These are phyloP conservation scores for Ogataea salicorniae DNA, from an alignment of 805 yeast genomes.

Conservation along the genomic window DNA sequence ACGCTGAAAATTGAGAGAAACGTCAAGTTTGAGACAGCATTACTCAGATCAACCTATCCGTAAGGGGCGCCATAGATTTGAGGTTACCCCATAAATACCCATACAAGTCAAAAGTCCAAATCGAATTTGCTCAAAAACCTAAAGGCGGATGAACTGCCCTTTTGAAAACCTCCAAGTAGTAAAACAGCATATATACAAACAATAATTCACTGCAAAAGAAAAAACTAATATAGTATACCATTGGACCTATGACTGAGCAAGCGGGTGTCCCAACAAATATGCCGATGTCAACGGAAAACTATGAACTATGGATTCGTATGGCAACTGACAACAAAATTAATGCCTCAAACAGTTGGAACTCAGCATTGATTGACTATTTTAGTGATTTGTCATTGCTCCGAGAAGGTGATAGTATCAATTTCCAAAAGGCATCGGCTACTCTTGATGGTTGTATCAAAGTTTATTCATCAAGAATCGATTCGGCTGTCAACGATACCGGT, in stretches of 20 bases:
- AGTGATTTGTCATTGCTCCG: slow-evolving; percentile 71
- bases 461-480: slow-evolving; percentile 85
- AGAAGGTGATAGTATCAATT: slow-evolving; percentile 77
- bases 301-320: slow-evolving; percentile 77
- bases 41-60: no score
- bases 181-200: not conserved
- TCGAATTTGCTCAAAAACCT: no score
- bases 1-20: no score
- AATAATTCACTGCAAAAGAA: not conserved
- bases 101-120: no score
- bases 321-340: slow-evolving; percentile 83
- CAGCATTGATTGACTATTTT: slow-evolving; percentile 87
- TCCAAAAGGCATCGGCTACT: slow-evolving; percentile 87
- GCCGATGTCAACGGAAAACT: slow-evolving; percentile 38
- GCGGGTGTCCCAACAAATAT: slow-evolving; percentile 14
- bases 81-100: no score
- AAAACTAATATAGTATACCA: no score
- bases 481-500: slow-evolving; percentile 89
- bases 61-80: no score
- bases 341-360: slow-evolving; percentile 81
- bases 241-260: slow-evolving; percentile 10
- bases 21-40: no score
- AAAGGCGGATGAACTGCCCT: no score
- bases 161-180: no score
- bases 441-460: slow-evolving; percentile 93